Percentiles rank a stretch among this genome's conserved stretches.
phyloP scores from a whole-genome alignment of 345 rosid genomes.

The Mallotus nudiflorus region DNA sequence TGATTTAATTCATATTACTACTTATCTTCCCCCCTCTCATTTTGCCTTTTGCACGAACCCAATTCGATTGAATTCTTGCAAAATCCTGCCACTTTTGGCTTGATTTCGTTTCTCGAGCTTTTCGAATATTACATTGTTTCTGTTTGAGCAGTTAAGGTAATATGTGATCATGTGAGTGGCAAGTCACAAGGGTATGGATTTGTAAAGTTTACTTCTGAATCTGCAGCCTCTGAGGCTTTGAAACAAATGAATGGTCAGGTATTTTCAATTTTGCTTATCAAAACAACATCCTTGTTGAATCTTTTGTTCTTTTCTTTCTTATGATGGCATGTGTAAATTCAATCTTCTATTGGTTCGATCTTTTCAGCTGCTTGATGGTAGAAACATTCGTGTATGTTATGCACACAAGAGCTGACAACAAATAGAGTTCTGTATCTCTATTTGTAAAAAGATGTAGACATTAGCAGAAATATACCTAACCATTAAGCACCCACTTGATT shows the following conservation, averaged over 20 bases:
- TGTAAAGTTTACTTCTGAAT: conserved; percentile 56
- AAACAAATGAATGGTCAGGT: conserved; percentile 67
- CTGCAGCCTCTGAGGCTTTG: conserved; percentile 54
- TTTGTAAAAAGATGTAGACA: no score
- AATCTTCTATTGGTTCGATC: neutral
- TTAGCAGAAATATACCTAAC: no score
- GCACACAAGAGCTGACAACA: conserved; percentile 30
- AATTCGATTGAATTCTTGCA: neutral
- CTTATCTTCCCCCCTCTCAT: neutral
- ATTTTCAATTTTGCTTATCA: neutral
- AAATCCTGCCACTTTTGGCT: no score
- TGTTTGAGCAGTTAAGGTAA: conserved; percentile 49
- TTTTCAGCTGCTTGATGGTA: conserved; percentile 62
- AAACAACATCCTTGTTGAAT: neutral
- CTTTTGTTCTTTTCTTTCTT: no score
- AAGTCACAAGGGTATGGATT: conserved; percentile 79
- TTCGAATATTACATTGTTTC: neutral
- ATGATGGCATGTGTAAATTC: neutral
- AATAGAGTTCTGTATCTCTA: no score
- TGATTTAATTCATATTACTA: neutral
- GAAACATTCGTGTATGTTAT: conserved; percentile 56
- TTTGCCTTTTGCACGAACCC: no score
- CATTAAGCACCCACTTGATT: no score
- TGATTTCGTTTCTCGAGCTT: no score
- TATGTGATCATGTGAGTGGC: conserved; percentile 64